A percentile compares a stretch with the other conserved stretches of the same genome.
Evolutionary conservation across 2,329 filamentous ascomycete species (phyloP).

Genomic region (Paraconiothyrium sp.): DNA sequence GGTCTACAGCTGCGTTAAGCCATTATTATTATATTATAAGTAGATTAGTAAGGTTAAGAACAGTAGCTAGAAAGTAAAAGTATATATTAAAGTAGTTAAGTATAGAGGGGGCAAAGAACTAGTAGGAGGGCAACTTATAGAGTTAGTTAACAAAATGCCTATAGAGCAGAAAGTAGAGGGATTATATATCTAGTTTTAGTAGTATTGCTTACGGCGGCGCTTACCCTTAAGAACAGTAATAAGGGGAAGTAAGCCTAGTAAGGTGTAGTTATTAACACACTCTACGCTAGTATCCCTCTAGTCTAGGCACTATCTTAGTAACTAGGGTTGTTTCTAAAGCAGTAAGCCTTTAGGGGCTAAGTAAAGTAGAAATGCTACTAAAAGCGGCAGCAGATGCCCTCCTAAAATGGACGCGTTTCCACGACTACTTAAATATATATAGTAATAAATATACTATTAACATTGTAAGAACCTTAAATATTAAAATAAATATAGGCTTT

Average conservation of each 20-base stretch:
- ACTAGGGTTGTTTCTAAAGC: slow-evolving; percentile 10
- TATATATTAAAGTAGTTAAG: neutral
- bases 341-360: slow-evolving; percentile 9
- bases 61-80: neutral
- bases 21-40: neutral
- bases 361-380: slow-evolving; percentile 15
- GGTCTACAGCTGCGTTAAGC: neutral
- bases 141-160: neutral
- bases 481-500: no score
- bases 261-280: slow-evolving; percentile 3
- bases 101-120: slow-evolving; percentile 10
- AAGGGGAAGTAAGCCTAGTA: neutral
- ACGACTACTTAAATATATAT: slow-evolving; percentile 12
- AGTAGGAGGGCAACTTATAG: neutral
- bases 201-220: neutral
- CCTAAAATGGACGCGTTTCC: slow-evolving; percentile 14
- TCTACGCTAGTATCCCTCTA: neutral
- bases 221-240: neutral
- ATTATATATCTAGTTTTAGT: neutral
- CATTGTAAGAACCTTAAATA: no score
- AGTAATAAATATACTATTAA: no score
- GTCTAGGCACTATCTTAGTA: neutral
- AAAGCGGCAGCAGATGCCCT: slow-evolving; percentile 17
- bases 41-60: neutral
- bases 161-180: neutral